Percentiles rank a stretch among this genome's conserved stretches.
Conservation (phyloP, 164 flowering plant genomes). For the Berberis vulgaris region DNA sequence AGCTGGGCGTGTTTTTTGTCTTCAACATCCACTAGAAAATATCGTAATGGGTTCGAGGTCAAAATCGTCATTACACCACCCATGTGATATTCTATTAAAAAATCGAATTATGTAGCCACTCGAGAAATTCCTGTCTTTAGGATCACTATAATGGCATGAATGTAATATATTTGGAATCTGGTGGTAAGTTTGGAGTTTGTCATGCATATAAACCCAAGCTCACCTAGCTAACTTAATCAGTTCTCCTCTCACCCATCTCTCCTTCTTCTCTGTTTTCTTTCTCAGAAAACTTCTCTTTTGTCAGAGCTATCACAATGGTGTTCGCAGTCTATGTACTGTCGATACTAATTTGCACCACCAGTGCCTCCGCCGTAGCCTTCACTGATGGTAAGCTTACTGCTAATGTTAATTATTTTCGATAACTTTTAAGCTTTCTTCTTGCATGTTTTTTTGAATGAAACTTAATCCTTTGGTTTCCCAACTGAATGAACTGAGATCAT, state of each 20-base stretch:
- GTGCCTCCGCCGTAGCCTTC: constrained; percentile 19
- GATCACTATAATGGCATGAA: constrained; percentile 5
- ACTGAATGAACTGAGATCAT: too few relatives aligned
- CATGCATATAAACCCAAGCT: constrained; percentile 14
- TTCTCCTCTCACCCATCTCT: constrained; percentile 1
- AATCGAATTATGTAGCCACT: background rate
- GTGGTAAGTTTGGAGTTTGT: background rate
- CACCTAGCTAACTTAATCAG: constrained; percentile 5
- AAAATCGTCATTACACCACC: background rate
- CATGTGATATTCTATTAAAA: constrained; percentile 4
- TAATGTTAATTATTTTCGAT: too few relatives aligned
- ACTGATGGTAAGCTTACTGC: constrained; percentile 31
- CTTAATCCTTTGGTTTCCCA: too few relatives aligned
- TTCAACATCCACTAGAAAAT: constrained; percentile 1
- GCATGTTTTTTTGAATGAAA: too few relatives aligned
- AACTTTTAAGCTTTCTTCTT: too few relatives aligned
- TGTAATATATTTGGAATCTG: constrained; percentile 8
- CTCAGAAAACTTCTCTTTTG: background rate
- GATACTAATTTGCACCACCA: constrained; percentile 29
- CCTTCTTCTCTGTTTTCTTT: constrained; percentile 2
- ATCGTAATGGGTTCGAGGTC: background rate
- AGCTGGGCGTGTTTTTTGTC: constrained; percentile 5
- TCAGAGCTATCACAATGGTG: constrained; percentile 5
- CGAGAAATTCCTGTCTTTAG: constrained; percentile 6
- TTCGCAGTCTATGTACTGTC: constrained; percentile 16